Evolutionary conservation across 805 yeast species (phyloP), one percentile per base, ranked within the genome.

Genomic region (Candida argentea): DNA sequence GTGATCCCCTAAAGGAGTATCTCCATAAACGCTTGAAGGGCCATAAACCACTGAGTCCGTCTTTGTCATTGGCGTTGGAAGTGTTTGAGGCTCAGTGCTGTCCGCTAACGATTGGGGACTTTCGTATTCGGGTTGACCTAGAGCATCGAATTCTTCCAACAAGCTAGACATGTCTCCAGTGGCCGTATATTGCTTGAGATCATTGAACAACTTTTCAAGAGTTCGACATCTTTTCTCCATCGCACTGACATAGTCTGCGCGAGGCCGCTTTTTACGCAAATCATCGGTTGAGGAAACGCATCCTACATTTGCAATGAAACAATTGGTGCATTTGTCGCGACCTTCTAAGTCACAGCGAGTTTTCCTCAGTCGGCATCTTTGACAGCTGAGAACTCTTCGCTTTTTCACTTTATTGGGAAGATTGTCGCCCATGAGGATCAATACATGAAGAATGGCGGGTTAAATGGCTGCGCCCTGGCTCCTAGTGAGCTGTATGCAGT

Each of bases 191-290:
- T 36, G 40, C 28, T 51, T 48, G 26, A 57, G 38, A 13, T 38
- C 35, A 13, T 42, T 42, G 16, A 59, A 39, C 18, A 53, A 43
- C 12, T 38, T 33, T 24, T 46, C 42, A 14, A 58, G 35, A 12
- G 40, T 33, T 7, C 41, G 38, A 23, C 55, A 36, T 32, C 48
- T 48, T 22, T 41, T 41, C 39, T 61, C 73, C 24, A 70, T 43
- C 2, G 58, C 50, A 25, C 58, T 57, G n/a, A 70, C 75, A 39
- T 70, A 70, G 25, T 60, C 55, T 6, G 63, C 65, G 1, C 68
- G 56, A 4, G 71, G 70, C 26, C 76, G 46, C 32, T 62, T 65
- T 37, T 67, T 69, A 22, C 77, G 51, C 54, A 67, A 50, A 39
- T 70, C 77, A 35, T 55, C 58, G 8, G 60, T 58, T 9, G 64